Base-by-base conservation (phyloP, 108 stramenopile species). In the Conticribra guillardii region DNA sequence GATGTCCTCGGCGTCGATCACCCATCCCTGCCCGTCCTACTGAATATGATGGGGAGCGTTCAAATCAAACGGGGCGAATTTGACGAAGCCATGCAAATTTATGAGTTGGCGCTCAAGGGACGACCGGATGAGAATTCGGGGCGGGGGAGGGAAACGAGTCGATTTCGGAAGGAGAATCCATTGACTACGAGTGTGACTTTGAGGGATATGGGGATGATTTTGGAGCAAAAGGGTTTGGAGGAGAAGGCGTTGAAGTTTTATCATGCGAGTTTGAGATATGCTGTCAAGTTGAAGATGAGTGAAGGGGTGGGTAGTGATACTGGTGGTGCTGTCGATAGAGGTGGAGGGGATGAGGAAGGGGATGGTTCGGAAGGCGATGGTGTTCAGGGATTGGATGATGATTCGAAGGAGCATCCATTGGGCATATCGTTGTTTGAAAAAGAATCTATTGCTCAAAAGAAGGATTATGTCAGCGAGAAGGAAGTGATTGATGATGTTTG, bases 21-120 rank as follows among this genome's bases (percentile, higher is more conserved):
- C 66, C 91, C 94, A 2, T 83, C 81, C 56, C 57, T 92, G 15
- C 76, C 87, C 0, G 88, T 92, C 4, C 61, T 92, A 30, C 61
- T 95, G 24, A 95, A 95, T 64, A 88, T 95, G 85, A 71, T 95
- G 76, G 93, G 89, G 34, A 80, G 74, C 31, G 84, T 95, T 3
- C 91, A 91, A 73, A 76, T 88, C 19, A 90, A 92, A 59, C 67
- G 91, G 45, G 84, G 87, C 33, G 89, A 95, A 53, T 71, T 77
- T 26, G 53, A 71, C 21, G 90, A 94, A 60, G 93, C 93, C 0
- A 87, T 94, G 89, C 69, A 83, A 41, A 89, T 92, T 23, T 94
- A 87, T 63, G 83, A 89, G 57, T 61, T 92, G 48, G 83, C 87
- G 1, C 48, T 94, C 17, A 81, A 74, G 24, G 89, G 91, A 46